Percentiles rank a stretch among this genome's conserved stretches.
These are phyloP conservation scores for Lippia alba DNA, from an alignment of 305 asterid genomes.

Conservation along the genomic window DNA sequence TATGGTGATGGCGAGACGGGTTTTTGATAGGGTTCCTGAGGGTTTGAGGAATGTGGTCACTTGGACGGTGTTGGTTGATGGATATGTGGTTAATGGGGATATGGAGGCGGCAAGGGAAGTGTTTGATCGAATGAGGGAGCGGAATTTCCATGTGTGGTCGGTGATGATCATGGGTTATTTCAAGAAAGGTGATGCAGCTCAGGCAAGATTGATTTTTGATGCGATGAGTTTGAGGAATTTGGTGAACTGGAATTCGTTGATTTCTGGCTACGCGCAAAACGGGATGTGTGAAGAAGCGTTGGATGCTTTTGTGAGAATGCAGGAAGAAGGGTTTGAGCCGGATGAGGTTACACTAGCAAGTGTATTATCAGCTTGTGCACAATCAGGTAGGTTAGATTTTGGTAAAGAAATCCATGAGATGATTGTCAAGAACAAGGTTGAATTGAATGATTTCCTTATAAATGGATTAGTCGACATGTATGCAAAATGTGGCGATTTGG, in stretches of 20 bases:
- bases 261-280: constrained; percentile 79
- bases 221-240: constrained; percentile 64
- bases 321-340: constrained; percentile 63
- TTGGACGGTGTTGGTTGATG: constrained; percentile 78
- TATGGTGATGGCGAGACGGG: constrained; percentile 56
- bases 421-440: constrained; percentile 47
- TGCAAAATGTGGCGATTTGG: constrained; percentile 84
- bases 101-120: constrained; percentile 69
- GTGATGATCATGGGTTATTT: constrained; percentile 78
- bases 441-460: constrained; percentile 56
- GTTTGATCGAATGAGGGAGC: constrained; percentile 61
- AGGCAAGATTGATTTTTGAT: constrained; percentile 65
- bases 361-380: constrained; percentile 80
- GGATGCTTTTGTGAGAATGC: constrained; percentile 64
- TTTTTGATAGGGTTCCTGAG: constrained; percentile 59
- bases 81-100: constrained; percentile 59
- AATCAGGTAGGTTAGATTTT: constrained; percentile 61
- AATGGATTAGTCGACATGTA: constrained; percentile 87
- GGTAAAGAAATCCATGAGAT: constrained; percentile 69
- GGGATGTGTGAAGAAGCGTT: constrained; percentile 63
- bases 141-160: constrained; percentile 71
- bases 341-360: constrained; percentile 76
- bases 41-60: constrained; percentile 70
- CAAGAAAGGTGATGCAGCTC: constrained; percentile 59
- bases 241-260: constrained; percentile 82